Evolutionary conservation across 768 basidiomycete genomes (phyloP), one percentile per base, ranked within the genome.

Genomic region (Tylopilus vinaceipallidus): DNA sequence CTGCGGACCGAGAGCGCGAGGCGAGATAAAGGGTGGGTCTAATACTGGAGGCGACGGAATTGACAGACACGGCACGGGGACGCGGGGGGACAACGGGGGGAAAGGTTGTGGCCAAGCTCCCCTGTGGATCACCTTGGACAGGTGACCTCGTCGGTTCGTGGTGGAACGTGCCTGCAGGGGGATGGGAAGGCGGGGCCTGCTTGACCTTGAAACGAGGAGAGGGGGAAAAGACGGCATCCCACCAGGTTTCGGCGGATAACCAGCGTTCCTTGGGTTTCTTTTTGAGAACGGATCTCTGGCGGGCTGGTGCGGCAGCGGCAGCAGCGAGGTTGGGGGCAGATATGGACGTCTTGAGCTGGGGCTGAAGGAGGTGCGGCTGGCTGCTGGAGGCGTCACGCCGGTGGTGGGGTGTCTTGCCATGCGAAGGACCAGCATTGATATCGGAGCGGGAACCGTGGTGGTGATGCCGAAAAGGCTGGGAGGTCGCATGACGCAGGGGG

Each of bases 241-340:
- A 91, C 86, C 88, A 89, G 16, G 84, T 82, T 68, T 90, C 86
- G 0, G 86, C 79, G 3, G 82, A 79, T 2, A 89, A 59, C 86
- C 85, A 89, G 6, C 82, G 73, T 26, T 86, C 82, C 58, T 74
- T 81, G n/a, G 55, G 57, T 24, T 58, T 53, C 57, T 59, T 55
- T 50, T 61, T 66, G 26, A 49, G 19, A 14, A 45, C 5, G 3
- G 58, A 56, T 33, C 52, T 53, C 9, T 42, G 27, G 14, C 54
- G 53, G 23, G 22, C 47, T 6, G 49, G 38, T n/a, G n/a, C n/a
- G 14, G 57, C 27, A 33, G 47, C 16, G 12, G 56, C 26, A 3
- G 61, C 50, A 12, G 75, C 74, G 32, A 91, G 69, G 60, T 90
- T 79, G 8, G 88, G 88, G 4, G 84, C 82, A 2, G 87, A 90